phyloP scores from a whole-genome alignment of 768 basidiomycete species.

The Macrolepiota albuminosa region DNA sequence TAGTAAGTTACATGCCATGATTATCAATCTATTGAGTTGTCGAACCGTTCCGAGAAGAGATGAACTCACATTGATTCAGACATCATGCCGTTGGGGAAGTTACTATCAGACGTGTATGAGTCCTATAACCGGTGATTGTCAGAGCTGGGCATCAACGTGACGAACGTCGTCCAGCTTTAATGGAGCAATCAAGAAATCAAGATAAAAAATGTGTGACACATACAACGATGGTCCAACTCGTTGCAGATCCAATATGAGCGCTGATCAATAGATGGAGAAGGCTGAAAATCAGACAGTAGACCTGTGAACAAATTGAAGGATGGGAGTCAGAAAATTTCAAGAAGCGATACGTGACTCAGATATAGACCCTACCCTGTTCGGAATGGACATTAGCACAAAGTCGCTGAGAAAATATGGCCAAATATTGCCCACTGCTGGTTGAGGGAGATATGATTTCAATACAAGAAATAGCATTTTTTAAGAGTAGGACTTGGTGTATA shows the following conservation, averaged over 20 bases:
- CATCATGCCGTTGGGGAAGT: not conserved
- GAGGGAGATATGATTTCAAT: too few species aligned
- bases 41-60: not conserved
- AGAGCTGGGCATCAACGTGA: not conserved
- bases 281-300: not conserved
- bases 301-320: not conserved
- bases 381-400: too few species aligned
- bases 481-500: too few species aligned
- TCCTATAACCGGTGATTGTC: not conserved
- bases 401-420: too few species aligned
- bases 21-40: not conserved
- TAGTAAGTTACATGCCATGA: not conserved
- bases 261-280: not conserved
- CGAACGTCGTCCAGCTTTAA: not conserved
- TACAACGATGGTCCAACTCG: not conserved
- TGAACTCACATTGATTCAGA: too few species aligned
- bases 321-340: not conserved
- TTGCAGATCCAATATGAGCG: not conserved
- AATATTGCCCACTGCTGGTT: too few species aligned
- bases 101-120: not conserved
- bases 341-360: too few species aligned
- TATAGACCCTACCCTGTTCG: too few species aligned
- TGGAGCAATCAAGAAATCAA: not conserved
- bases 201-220: not conserved
- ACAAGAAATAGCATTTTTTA: too few species aligned